Evolutionary conservation across 176 grass and related monocot genomes (phyloP).

Genomic region (Lolium multiflorum): DNA sequence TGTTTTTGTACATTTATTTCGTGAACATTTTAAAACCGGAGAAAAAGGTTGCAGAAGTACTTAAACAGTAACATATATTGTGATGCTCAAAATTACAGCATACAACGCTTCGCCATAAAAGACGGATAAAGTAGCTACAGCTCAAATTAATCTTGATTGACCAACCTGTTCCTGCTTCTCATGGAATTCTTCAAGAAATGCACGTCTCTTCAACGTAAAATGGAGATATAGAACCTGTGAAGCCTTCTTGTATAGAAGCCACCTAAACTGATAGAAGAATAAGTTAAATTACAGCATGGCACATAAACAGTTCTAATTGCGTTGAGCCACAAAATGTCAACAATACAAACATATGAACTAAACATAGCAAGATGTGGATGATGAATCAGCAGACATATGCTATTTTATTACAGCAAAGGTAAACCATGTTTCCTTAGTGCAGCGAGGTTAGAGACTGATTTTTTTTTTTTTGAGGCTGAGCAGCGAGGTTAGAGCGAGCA

Average conservation of each 20-base stretch:
- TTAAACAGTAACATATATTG: background rate
- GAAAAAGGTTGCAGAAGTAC: no score
- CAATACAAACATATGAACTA: slow-evolving; percentile 18
- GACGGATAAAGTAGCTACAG: background rate
- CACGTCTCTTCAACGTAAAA: slow-evolving; percentile 85
- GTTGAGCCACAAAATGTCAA: background rate
- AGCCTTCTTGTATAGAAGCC: slow-evolving; percentile 95
- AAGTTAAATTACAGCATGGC: slow-evolving; percentile 22
- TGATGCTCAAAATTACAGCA: no score
- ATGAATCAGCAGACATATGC: background rate
- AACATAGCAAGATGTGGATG: slow-evolving; percentile 2
- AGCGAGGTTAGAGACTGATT: no score
- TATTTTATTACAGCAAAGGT: background rate
- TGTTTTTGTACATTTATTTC: no score
- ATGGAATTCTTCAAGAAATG: slow-evolving; percentile 90
- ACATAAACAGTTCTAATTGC: slow-evolving; percentile 24
- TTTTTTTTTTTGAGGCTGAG: no score
- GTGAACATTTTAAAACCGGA: no score
- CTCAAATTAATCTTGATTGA: slow-evolving; percentile 16
- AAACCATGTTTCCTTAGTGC: background rate
- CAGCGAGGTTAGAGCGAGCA: background rate
- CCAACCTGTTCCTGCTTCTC: slow-evolving; percentile 97
- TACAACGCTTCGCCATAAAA: no score
- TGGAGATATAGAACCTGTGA: slow-evolving; percentile 91
- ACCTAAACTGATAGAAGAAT: slow-evolving; percentile 85